phyloP scores from a whole-genome alignment of 2,329 filamentous ascomycete genomes.

The Cladophialophora exuberans region DNA sequence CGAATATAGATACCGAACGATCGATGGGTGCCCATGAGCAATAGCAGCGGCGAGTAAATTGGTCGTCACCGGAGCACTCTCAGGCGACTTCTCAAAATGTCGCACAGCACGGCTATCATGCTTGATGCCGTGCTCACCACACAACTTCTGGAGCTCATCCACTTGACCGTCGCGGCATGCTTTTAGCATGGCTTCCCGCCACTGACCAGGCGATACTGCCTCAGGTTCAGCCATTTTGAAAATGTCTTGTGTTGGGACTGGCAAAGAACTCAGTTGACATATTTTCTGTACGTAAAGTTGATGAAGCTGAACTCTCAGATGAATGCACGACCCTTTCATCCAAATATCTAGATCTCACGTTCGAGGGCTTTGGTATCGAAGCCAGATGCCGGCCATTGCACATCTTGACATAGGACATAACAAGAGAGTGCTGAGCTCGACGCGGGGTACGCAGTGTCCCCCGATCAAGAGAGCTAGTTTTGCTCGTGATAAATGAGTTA shows the following conservation, averaged over 20 bases:
- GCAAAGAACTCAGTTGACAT: not conserved
- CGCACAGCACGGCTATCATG: not conserved
- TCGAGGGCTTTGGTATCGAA: not conserved
- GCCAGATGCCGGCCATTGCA: too few relatives aligned
- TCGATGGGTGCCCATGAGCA: not conserved
- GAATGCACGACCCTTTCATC: not conserved
- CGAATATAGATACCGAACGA: not conserved
- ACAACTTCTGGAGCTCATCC: not conserved
- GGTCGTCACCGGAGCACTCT: constrained; percentile 1
- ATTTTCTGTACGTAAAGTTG: not conserved
- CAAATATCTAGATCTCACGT: not conserved
- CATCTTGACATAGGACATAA: too few relatives aligned
- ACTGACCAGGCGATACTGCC: not conserved
- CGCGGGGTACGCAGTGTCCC: too few relatives aligned
- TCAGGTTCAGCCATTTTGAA: not conserved
- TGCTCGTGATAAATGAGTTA: not conserved
- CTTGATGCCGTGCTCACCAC: not conserved
- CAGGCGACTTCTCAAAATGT: not conserved
- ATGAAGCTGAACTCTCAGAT: not conserved
- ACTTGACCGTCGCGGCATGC: not conserved
- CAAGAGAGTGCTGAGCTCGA: too few relatives aligned
- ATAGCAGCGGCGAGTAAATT: not conserved
- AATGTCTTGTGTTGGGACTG: not conserved
- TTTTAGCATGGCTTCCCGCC: constrained; percentile 1
- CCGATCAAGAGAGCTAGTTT: not conserved